Base-by-base conservation (phyloP, 2,329 filamentous ascomycete species). In the Nemania sp. region DNA sequence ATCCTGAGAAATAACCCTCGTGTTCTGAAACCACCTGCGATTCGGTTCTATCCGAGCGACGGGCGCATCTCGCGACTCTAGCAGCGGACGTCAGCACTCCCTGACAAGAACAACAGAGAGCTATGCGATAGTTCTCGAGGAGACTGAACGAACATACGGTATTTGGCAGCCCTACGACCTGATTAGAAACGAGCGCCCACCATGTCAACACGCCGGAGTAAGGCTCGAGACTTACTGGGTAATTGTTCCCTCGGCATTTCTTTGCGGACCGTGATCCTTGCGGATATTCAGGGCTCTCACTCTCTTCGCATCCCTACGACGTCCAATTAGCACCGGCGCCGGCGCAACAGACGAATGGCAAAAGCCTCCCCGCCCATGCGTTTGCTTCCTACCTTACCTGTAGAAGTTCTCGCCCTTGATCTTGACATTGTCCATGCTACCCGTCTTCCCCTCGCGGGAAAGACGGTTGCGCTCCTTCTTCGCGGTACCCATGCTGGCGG, bases 351-450 rank as follows among this genome's bases (percentile, higher is more conserved):
- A 42, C 25, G 25, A 29, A 35, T 18, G 17, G 6, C n/a, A 37
- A 42, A 43, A 50, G 20, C 18, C 20, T 48, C 42, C 48, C 59
- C 29, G 42, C 42, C 37, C 49, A 39, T 10, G 37, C 29, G n/a
- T 29, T 29, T 17, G 12, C 2, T n/a, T 49, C 55, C 55, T 62
- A 59, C 54, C 60, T 62, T 62, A 62, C 60, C 60, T 57, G 32
- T 98, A 98, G 81, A 98, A 99, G 82, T 98, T 98, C 83, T 98
- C 94, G 79, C 95, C 95, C 81, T 99, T 99, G 70, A 87, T 83
- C 72, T 89, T 91, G 73, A 98, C 91, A 80, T 98, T 98, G 71
- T 80, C 87, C 86, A 97, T 92, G 75, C 92, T 92, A 68, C 86
- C 85, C 51, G 85, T 85, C 80, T 93, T 94, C 69, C 91, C 92